phyloP scores from a whole-genome alignment of 2,329 filamentous ascomycete species.

The Ascochyta pisi region DNA sequence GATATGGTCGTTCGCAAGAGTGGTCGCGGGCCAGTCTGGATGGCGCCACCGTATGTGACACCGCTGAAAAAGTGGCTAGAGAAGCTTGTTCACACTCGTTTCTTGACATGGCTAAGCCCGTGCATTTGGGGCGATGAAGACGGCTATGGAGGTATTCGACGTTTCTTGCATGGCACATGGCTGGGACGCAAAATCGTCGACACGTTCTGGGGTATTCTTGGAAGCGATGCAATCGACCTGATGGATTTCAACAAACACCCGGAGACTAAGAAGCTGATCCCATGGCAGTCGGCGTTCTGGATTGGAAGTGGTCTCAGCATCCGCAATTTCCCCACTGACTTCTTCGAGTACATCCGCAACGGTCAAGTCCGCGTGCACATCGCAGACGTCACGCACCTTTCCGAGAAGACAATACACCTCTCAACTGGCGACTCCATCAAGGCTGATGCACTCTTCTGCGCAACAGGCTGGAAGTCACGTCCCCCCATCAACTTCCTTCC shows the following conservation, averaged over 20 bases:
- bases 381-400: conserved; percentile 63
- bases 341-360: conserved; percentile 63
- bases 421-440: conserved; percentile 53
- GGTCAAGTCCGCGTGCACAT: conserved; percentile 64
- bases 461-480: conserved; percentile 61
- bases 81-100: conserved; percentile 69
- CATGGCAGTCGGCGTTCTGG: conserved; percentile 57
- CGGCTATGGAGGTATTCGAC: conserved; percentile 64
- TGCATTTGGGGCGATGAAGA: conserved; percentile 72
- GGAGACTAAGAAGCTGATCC: conserved; percentile 52
- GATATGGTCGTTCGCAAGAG: conserved; percentile 65
- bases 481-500: conserved; percentile 17
- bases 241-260: conserved; percentile 55
- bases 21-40: conserved; percentile 67
- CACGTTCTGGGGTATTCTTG: conserved; percentile 64
- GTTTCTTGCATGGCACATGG: conserved; percentile 64
- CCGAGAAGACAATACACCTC: conserved; percentile 55
- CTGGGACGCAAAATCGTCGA: conserved; percentile 64
- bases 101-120: conserved; percentile 76
- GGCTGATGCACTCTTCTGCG: conserved; percentile 61
- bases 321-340: conserved; percentile 64
- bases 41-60: conserved; percentile 68
- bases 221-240: conserved; percentile 59
- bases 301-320: conserved; percentile 65
- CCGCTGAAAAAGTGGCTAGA: conserved; percentile 73